Conservation (phyloP, 345 rosid genomes). For the Camelina neglecta region DNA sequence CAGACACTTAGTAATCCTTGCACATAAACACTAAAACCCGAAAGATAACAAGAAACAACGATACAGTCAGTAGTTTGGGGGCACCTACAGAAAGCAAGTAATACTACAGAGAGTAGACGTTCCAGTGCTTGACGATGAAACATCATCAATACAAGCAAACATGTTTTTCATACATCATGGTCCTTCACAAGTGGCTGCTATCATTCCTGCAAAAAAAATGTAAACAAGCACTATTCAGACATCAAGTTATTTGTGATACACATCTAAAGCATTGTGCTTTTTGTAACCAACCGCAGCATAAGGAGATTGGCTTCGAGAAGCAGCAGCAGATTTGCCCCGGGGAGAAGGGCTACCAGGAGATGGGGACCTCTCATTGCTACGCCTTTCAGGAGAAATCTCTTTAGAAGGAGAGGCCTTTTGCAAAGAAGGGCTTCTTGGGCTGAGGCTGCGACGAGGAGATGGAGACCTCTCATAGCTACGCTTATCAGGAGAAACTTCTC, state of each 20-base stretch:
- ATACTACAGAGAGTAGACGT: conserved; percentile 47
- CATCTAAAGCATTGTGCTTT: not conserved
- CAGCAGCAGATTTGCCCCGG: conserved; percentile 32
- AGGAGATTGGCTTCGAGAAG: conserved; percentile 54
- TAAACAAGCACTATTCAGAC: conserved; percentile 30
- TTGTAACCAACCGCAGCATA: conserved; percentile 51
- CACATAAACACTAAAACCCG: conserved; percentile 17
- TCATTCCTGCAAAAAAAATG: conserved; percentile 59
- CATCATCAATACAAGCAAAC: conserved; percentile 44
- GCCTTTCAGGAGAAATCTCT: conserved; percentile 51
- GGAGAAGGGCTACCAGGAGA: conserved; percentile 58
- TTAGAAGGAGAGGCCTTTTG: conserved; percentile 46
- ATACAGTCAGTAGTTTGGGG: conserved; percentile 38
- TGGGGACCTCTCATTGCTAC: conserved; percentile 50
- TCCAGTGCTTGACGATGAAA: conserved; percentile 40
- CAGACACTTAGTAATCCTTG: conserved; percentile 16
- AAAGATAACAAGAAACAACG: conserved; percentile 34
- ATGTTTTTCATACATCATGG: conserved; percentile 37
- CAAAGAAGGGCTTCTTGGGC: conserved; percentile 51
- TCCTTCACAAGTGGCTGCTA: conserved; percentile 20
- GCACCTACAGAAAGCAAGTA: conserved; percentile 45
- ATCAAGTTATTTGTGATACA: conserved; percentile 1
- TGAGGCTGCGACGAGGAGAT: conserved; percentile 50
- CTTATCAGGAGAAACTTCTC: conserved; percentile 51
- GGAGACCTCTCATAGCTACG: conserved; percentile 53